Evolutionary conservation across 169 alveolate genomes (phyloP).

Genomic region (Eimeria brunetti): DNA sequence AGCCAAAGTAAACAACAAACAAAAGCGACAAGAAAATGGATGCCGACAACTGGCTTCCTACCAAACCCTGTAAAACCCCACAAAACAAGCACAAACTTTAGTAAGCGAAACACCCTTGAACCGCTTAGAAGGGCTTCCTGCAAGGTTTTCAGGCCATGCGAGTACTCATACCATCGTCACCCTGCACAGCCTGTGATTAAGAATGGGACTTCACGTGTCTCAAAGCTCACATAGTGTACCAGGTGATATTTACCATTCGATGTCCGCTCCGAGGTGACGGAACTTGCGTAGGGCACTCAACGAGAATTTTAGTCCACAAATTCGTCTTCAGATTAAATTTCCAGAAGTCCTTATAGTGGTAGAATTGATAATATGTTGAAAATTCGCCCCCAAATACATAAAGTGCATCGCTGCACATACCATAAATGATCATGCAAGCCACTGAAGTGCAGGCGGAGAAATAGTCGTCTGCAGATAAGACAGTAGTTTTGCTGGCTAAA

Average conservation of each 20-base stretch:
- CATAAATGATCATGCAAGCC: background rate
- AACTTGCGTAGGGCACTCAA: constrained; percentile 86
- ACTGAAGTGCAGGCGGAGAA: background rate
- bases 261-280: constrained; percentile 96
- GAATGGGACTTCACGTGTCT: background rate
- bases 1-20: background rate
- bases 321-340: constrained; percentile 84
- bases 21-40: background rate
- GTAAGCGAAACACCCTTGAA: background rate
- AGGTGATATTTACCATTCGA: constrained; percentile 87
- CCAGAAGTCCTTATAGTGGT: constrained; percentile 94
- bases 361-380: constrained; percentile 91
- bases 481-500: background rate
- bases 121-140: background rate
- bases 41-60: background rate
- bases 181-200: background rate
- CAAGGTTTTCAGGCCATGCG: background rate
- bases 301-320: constrained; percentile 86
- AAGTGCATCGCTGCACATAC: constrained; percentile 86
- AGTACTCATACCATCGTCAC: background rate
- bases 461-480: background rate
- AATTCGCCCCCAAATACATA: constrained; percentile 95
- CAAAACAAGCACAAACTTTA: background rate
- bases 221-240: background rate
- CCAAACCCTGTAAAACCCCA: background rate